These are phyloP conservation scores for Cladosporium oxysporum DNA, from an alignment of 2,329 filamentous ascomycete genomes.

Conservation along the genomic window DNA sequence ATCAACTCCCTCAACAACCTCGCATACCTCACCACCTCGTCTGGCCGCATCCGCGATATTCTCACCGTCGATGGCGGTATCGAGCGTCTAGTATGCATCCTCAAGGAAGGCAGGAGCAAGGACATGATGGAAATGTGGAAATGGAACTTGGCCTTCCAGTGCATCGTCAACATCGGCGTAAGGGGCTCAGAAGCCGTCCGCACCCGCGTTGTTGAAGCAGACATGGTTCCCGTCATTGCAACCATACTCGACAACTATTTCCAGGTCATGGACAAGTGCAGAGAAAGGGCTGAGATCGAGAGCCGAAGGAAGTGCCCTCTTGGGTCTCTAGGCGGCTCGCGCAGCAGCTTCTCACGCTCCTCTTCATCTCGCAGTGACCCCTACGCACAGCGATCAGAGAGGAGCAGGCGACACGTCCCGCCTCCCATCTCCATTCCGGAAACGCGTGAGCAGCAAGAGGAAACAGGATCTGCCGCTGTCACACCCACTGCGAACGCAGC, in stretches of 20 bases:
- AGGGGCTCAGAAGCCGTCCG: slow-evolving; percentile 91
- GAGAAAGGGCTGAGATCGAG: slow-evolving; percentile 81
- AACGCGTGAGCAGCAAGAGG: slow-evolving; percentile 50
- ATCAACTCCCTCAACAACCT: slow-evolving; percentile 99
- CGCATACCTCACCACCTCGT: slow-evolving; percentile 96
- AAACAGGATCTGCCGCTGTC: slow-evolving; percentile 43
- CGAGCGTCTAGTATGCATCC: slow-evolving; percentile 92
- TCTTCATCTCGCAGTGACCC: slow-evolving; percentile 35
- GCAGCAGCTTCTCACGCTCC: slow-evolving; percentile 38
- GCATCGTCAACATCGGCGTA: slow-evolving; percentile 97
- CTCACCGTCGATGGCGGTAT: slow-evolving; percentile 98
- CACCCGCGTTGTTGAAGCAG: slow-evolving; percentile 93
- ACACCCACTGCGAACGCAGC: slow-evolving; percentile 56
- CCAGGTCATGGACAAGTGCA: slow-evolving; percentile 89
- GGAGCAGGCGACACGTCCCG: slow-evolving; percentile 71
- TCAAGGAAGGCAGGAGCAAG: slow-evolving; percentile 95
- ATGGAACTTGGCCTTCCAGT: slow-evolving; percentile 99
- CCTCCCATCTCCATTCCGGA: slow-evolving; percentile 81
- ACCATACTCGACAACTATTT: slow-evolving; percentile 99
- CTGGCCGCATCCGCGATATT: slow-evolving; percentile 94
- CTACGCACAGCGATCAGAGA: slow-evolving; percentile 45
- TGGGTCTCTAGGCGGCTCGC: slow-evolving; percentile 32
- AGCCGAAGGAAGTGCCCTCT: slow-evolving; percentile 58
- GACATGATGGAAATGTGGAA: slow-evolving; percentile 99
- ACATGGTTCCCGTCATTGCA: slow-evolving; percentile 98